A percentile compares a stretch with the other conserved stretches of the same genome.
These are phyloP conservation scores for Fraxinus nigra DNA, from an alignment of 305 asterid species.

Conservation along the genomic window DNA sequence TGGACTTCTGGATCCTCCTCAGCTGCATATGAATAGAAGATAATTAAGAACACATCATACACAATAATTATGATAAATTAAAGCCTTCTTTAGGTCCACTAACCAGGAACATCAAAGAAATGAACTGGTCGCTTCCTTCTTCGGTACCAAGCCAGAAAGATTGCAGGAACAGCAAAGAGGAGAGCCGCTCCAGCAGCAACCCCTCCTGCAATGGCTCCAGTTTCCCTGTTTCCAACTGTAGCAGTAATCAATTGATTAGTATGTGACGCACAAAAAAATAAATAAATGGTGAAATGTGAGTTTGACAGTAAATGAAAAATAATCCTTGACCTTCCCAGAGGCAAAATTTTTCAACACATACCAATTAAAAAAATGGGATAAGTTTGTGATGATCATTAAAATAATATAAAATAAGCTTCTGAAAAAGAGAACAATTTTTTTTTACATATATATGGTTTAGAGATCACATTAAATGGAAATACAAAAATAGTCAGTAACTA, in stretches of 20 bases:
- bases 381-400: background rate
- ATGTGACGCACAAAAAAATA: constrained; percentile 15
- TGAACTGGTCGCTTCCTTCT: constrained; percentile 56
- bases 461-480: background rate
- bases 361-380: background rate
- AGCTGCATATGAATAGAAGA: constrained; percentile 34
- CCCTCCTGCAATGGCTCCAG: constrained; percentile 73
- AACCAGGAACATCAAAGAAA: constrained; percentile 73
- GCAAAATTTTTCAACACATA: constrained; percentile 1
- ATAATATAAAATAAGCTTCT: background rate
- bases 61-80: constrained; percentile 8
- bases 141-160: constrained; percentile 53
- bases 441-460: background rate
- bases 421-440: background rate
- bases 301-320: constrained; percentile 3
- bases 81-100: constrained; percentile 22
- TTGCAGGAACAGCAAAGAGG: constrained; percentile 67
- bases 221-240: constrained; percentile 57
- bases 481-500: background rate
- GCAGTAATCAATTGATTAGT: constrained; percentile 23
- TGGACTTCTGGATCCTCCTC: constrained; percentile 79
- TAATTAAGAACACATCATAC: constrained; percentile 15
- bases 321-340: background rate
- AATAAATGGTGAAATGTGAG: constrained; percentile 1
- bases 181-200: constrained; percentile 79